A percentile compares a stretch with the other conserved stretches of the same genome.
Evolutionary conservation across 2,329 filamentous ascomycete species (phyloP).

Genomic region (Pseudohalonectria lignicola): DNA sequence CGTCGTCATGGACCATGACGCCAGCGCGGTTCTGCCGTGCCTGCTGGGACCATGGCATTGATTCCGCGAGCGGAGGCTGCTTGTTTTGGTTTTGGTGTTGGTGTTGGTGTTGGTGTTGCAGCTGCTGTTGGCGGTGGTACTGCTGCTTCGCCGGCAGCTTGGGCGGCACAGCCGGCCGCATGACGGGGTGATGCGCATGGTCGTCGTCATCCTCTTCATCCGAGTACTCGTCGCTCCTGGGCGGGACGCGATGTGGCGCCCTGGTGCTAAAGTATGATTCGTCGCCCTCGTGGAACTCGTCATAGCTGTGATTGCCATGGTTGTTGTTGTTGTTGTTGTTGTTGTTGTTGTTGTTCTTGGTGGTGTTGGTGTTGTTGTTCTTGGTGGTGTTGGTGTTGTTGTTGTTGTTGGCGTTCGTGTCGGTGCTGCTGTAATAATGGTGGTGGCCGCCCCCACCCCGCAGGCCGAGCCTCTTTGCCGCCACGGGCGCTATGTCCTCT

Average conservation of each 20-base stretch:
- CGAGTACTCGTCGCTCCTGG: neutral
- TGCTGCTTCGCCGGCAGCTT: too few species aligned
- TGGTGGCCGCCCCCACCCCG: neutral
- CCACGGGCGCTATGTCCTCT: conserved; percentile 13
- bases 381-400: too few species aligned
- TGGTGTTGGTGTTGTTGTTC: too few species aligned
- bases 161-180: conserved; percentile 11
- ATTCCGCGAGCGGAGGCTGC: too few species aligned
- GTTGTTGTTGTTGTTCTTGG: too few species aligned
- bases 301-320: conserved; percentile 13
- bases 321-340: neutral
- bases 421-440: neutral
- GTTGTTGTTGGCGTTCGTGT: too few species aligned
- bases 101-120: too few species aligned
- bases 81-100: too few species aligned
- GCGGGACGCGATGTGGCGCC: conserved; percentile 16
- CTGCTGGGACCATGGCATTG: too few species aligned
- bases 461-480: conserved; percentile 2
- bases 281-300: conserved; percentile 43
- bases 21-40: too few species aligned
- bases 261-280: conserved; percentile 44
- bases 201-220: neutral
- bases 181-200: neutral
- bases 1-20: too few species aligned
- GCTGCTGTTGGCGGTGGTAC: too few species aligned